phyloP scores from a whole-genome alignment of 1,284 basidiomycete species.

The Agaricales sp. region DNA sequence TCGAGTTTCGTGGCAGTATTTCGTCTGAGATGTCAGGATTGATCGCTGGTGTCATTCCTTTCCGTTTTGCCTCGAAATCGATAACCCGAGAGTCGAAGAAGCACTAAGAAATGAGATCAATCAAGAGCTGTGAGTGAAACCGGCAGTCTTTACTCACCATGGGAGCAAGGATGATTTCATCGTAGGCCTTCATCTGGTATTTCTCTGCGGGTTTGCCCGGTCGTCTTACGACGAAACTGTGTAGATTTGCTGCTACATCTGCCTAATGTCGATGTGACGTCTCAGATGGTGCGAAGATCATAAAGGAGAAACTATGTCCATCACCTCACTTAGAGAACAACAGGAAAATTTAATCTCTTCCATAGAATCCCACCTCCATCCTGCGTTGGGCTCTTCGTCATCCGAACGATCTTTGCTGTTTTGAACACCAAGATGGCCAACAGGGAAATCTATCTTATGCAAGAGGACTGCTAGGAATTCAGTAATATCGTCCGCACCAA shows the following conservation, averaged over 20 bases:
- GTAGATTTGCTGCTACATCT: slow-evolving; percentile 80
- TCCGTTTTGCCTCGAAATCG: slow-evolving; percentile 76
- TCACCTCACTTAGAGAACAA: background rate
- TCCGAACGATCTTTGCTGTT: slow-evolving; percentile 59
- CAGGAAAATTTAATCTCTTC: background rate
- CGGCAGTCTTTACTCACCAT: slow-evolving; percentile 49
- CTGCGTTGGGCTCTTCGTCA: background rate
- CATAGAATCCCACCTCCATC: slow-evolving; percentile 48
- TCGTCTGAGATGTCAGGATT: slow-evolving; percentile 60
- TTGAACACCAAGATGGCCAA: slow-evolving; percentile 63
- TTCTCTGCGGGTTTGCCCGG: slow-evolving; percentile 76
- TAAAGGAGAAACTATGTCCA: background rate
- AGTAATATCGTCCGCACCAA: slow-evolving; percentile 93
- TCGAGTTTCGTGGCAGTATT: slow-evolving; percentile 48
- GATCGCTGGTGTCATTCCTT: slow-evolving; percentile 34
- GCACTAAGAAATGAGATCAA: slow-evolving; percentile 57
- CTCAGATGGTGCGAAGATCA: background rate
- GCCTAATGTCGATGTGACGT: slow-evolving; percentile 32
- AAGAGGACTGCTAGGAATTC: slow-evolving; percentile 80
- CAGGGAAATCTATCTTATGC: slow-evolving; percentile 80
- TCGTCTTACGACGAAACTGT: slow-evolving; percentile 80
- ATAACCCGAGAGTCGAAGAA: slow-evolving; percentile 90
- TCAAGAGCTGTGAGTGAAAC: too few species aligned
- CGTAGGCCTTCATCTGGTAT: slow-evolving; percentile 87
- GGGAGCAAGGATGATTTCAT: slow-evolving; percentile 92